These are phyloP conservation scores for Aegilops bicornis DNA, from an alignment of 176 grass and related monocot species.

Conservation along the genomic window DNA sequence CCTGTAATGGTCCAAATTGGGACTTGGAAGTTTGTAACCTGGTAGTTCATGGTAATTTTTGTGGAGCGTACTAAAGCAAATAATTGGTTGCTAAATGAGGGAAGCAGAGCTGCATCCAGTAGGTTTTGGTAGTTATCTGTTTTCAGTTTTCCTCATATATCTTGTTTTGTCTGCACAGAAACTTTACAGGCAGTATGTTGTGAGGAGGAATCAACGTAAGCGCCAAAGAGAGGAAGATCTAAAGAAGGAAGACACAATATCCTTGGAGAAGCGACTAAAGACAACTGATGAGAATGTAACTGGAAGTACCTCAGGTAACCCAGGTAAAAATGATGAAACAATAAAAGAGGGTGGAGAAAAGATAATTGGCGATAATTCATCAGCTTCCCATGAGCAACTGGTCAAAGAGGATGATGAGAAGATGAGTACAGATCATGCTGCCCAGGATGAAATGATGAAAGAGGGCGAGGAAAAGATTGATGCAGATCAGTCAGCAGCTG, in stretches of 20 bases:
- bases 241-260: constrained; percentile 67
- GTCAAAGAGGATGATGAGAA: constrained; percentile 46
- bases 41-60: background rate
- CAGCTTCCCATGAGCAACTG: constrained; percentile 19
- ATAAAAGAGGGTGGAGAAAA: constrained; percentile 39
- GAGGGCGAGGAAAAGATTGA: constrained; percentile 23
- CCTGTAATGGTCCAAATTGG: constrained; percentile 14
- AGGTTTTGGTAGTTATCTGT: constrained; percentile 5
- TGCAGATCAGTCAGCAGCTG: background rate
- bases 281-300: constrained; percentile 38
- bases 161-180: constrained; percentile 48
- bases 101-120: background rate
- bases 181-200: constrained; percentile 51
- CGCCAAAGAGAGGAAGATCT: constrained; percentile 86
- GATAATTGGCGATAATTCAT: constrained; percentile 24
- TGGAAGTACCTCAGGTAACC: constrained; percentile 39
- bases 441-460: constrained; percentile 32
- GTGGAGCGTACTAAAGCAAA: background rate
- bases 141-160: background rate
- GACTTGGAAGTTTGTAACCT: background rate
- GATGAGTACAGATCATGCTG: constrained; percentile 27
- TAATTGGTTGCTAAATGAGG: background rate
- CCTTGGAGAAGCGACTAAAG: constrained; percentile 55
- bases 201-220: constrained; percentile 75
- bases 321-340: constrained; percentile 30